Evolutionary conservation across 139 green algal species (phyloP), one percentile per base, ranked within the genome.

Genomic region (Chlamydomonas eustigma): DNA sequence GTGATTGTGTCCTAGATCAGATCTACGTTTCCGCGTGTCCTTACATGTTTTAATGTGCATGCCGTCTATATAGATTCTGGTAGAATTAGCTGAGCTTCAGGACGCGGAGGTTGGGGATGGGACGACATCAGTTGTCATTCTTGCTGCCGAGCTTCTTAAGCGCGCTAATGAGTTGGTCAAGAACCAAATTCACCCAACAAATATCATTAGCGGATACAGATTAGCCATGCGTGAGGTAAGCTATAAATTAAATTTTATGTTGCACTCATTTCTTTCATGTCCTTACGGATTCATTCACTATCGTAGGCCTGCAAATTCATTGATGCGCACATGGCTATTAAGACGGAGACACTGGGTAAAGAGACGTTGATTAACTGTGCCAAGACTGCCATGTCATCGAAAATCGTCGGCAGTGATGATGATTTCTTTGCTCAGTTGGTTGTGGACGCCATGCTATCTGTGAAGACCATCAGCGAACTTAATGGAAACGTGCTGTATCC

Each of bases 61-160:
- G n/a, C n/a, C n/a, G n/a, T n/a, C n/a, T n/a, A n/a, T n/a, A n/a
- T 87, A 98, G 94, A 98, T 99, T 58, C 84, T 99, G n/a, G 96
- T 99, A 6, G 96, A 99, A 78, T 91, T 99, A 25, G 95, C 96
- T 0, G 93, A 98, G 68, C 86, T 98, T 52, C 96, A 99, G 79
- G 96, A 99, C 81, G 74, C 89, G n/a, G 96, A 99, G 81, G 96
- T 99, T 32, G 96, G 96, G 4, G 96, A 99, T 74, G 96, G 96
- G 70, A 99, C 96, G 51, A 99, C 96, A 1, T 93, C 84, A 0
- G 96, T 99, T n/a, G 96, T 99, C 35, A 97, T 99, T 39, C 76
- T 98, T 32, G 96, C 96, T 1, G 90, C 94, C 0, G 96, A 99
- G 89, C 93, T 99, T 34, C 79, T 99, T 22, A 95, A 94, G 79